Evolutionary conservation across 2,329 filamentous ascomycete species (phyloP), one percentile per base, ranked within the genome.

Genomic region (Knoxdaviesia proteae): DNA sequence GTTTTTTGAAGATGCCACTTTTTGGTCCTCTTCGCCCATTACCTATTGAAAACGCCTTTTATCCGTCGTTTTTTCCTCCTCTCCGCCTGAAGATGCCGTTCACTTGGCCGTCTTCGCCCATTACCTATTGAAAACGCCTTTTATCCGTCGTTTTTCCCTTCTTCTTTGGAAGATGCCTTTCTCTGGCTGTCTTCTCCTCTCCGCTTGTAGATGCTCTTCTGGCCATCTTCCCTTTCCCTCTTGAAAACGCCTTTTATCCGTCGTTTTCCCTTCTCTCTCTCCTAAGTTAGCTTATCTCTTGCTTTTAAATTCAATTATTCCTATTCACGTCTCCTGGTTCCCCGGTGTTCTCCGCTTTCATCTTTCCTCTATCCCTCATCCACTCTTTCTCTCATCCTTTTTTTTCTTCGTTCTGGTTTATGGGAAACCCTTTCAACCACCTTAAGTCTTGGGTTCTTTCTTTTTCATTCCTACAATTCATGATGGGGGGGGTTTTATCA

Each of bases 111-210:
- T 11, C 40, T 32, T 31, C 10, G 6, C 35, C 30, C 35, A 10
- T 5, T n/a, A 20, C 35, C 29, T 8, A 38, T 6, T 20, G 34
- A 31, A 40, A 40, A 31, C 8, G 9, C 34, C 34, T 35, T 34
- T 44, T 41, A 20, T 41, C 33, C 42, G 40, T 45, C 40, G 42
- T 45, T 45, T 34, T 42, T 42, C 43, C 31, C 43, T 45, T 36
- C 38, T 11, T 38, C 20, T 30, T 29, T 38, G 4, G 11, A 7
- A 30, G 31, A 8, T 11, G 7, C 11, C 20, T 30, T 38, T 43
- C 37, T 36, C 34, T 45, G 6, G 37, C 31, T 20, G 37, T 20
- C 20, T 31, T 20, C 20, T 20, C 20, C 20, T 20, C 20, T 20
- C 20, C 20, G 20, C 20, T 20, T 20, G 20, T 2, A 20, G 20